phyloP scores from a whole-genome alignment of 1,284 basidiomycete species.

The Wolfiporia cocos region DNA sequence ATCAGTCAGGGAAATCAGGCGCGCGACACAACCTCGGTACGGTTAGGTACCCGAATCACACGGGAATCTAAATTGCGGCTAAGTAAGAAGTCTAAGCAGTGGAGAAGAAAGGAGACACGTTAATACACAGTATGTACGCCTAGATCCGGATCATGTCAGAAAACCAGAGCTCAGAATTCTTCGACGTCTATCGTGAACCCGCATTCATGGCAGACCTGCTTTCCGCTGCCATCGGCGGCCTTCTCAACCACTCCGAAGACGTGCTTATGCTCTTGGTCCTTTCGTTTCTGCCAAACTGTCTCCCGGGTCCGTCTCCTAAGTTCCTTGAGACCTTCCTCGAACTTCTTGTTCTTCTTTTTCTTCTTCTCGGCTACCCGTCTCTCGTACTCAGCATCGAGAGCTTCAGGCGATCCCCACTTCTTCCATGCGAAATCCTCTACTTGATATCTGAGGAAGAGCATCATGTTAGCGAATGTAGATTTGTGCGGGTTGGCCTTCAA shows the following conservation, averaged over 20 bases:
- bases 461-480: slow-evolving; percentile 98
- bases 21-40: no score
- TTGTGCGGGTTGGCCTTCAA: slow-evolving; percentile 97
- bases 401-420: slow-evolving; percentile 96
- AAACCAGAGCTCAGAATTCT: slow-evolving; percentile 66
- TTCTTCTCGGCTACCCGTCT: slow-evolving; percentile 79
- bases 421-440: slow-evolving; percentile 97
- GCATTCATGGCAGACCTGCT: slow-evolving; percentile 80
- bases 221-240: slow-evolving; percentile 45
- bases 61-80: no score
- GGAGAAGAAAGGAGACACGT: no score
- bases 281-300: slow-evolving; percentile 82
- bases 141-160: no score
- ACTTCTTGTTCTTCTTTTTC: slow-evolving; percentile 90
- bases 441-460: slow-evolving; percentile 93
- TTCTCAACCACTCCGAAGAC: slow-evolving; percentile 60
- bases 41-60: no score
- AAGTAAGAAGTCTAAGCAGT: no score
- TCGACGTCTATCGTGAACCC: slow-evolving; percentile 87
- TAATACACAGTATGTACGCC: no score
- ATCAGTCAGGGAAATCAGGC: no score
- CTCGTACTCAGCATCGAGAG: slow-evolving; percentile 86
- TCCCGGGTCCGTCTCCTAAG: slow-evolving; percentile 82
- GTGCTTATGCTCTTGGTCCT: slow-evolving; percentile 86
- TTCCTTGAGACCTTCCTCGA: slow-evolving; percentile 81